A percentile compares a stretch with the other conserved stretches of the same genome.
Evolutionary conservation across 2,329 filamentous ascomycete species (phyloP).

Genomic region (Diaporthe longicolla): DNA sequence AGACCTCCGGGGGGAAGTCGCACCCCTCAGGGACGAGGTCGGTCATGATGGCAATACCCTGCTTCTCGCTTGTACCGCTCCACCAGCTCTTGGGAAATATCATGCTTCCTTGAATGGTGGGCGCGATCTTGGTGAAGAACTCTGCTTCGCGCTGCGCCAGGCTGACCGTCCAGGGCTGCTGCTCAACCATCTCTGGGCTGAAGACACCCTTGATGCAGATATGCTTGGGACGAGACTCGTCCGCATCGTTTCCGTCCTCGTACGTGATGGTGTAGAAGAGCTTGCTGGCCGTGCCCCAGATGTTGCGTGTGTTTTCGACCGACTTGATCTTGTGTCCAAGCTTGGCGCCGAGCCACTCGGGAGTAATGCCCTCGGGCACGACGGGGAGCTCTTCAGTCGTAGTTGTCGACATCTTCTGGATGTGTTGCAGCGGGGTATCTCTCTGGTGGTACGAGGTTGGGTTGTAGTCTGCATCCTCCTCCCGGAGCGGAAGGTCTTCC

Average conservation of each 20-base stretch:
- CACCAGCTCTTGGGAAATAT: conserved; percentile 55
- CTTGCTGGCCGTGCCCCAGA: conserved; percentile 49
- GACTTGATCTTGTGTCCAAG: conserved; percentile 50
- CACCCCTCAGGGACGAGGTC: conserved; percentile 50
- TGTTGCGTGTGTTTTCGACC: conserved; percentile 44
- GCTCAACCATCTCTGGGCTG: conserved; percentile 52
- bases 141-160: conserved; percentile 54
- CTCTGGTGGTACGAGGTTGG: background rate
- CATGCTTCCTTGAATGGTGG: conserved; percentile 45
- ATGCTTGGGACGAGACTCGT: conserved; percentile 45
- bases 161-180: conserved; percentile 51
- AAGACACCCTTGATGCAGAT: conserved; percentile 54
- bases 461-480: background rate
- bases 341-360: conserved; percentile 48
- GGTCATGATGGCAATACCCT: conserved; percentile 56
- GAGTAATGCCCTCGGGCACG: conserved; percentile 47
- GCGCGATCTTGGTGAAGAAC: conserved; percentile 55
- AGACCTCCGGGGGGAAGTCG: conserved; percentile 51
- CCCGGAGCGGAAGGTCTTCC: background rate
- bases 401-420: background rate
- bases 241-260: conserved; percentile 45
- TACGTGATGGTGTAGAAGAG: conserved; percentile 51
- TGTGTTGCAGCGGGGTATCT: background rate
- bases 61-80: conserved; percentile 52
- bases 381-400: conserved; percentile 44